Evolutionary conservation across 2,329 filamentous ascomycete genomes (phyloP), one percentile per base, ranked within the genome.

Genomic region (Xenoacremonium recifei): DNA sequence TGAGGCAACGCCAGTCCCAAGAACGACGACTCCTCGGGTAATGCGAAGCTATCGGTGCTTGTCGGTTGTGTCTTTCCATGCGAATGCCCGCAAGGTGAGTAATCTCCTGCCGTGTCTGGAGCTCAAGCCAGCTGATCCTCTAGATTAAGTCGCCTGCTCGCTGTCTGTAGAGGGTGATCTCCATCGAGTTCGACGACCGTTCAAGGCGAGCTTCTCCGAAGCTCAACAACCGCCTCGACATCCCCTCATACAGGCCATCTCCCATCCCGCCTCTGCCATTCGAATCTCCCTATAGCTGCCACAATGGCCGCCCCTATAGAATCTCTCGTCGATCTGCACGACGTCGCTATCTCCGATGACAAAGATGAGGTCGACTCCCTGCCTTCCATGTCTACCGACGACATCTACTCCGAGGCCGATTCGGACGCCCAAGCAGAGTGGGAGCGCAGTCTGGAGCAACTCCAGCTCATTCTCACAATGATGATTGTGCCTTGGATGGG

Each of bases 391-490:
- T 76, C 77, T 15, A 79, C 73, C 50, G 76, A 76, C 37, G 81
- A 84, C 25, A 57, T 70, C 37, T 73, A 73, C 52, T 73, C 71
- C 21, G 80, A 85, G 37, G 73, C 76, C 46, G 74, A 85, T 46
- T 89, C 87, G 29, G 92, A 97, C 62, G 93, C 93, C 9, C 92
- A 99, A 67, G 80, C 80, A 47, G 92, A 99, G 69, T 99, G 93
- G 93, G 86, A 92, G 58, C 88, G 91, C 59, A 95, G 88, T 58
- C 71, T 99, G 49, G 89, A 96, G 67, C 93, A 99, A 70, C 70
- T 99, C 46, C 90, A 99, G 71, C 75, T 97, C 51, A 75, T 99
- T 53, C 69, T 97, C 62, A 95, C 88, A 16, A 95, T 99, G 89
- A 87, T 97, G 36, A 68, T 97, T 55, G 85, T 99, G 37, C 93